A percentile compares a stretch with the other conserved stretches of the same genome.
Conservation (phyloP, 345 rosid genomes). For the Eucalyptus microcorys region DNA sequence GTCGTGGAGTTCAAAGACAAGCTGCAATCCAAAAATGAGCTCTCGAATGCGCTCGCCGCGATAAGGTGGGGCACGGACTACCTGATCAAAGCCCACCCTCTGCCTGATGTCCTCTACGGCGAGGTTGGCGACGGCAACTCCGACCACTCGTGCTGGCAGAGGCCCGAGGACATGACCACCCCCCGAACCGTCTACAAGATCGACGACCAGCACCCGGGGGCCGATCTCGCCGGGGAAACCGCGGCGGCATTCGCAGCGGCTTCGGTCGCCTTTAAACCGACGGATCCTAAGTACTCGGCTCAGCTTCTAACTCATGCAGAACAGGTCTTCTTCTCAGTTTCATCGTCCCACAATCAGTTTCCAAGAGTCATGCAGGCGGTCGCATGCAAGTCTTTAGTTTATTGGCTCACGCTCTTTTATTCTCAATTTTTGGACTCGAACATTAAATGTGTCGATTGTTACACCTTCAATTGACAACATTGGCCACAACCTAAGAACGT, state of each 20-base stretch:
- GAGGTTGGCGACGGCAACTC: slow-evolving; percentile 46
- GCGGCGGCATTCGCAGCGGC: slow-evolving; percentile 66
- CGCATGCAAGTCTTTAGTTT: not conserved
- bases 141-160: slow-evolving; percentile 63
- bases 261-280: slow-evolving; percentile 28
- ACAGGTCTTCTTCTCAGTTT: not conserved
- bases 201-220: slow-evolving; percentile 39
- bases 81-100: slow-evolving; percentile 50
- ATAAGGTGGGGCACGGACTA: slow-evolving; percentile 66
- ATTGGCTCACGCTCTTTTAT: not conserved
- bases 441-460: not conserved
- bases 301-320: slow-evolving; percentile 35
- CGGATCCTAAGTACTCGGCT: slow-evolving; percentile 17
- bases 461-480: not conserved
- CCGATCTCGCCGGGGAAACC: slow-evolving; percentile 57
- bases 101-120: slow-evolving; percentile 34
- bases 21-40: slow-evolving; percentile 14
- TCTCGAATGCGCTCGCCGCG: slow-evolving; percentile 28
- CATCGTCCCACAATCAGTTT: not conserved
- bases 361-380: not conserved
- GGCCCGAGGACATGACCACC: slow-evolving; percentile 76
- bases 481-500: not conserved
- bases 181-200: slow-evolving; percentile 27
- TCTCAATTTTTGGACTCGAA: not conserved
- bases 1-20: slow-evolving; percentile 31